phyloP scores from a whole-genome alignment of 345 rosid genomes.

The Aethionema arabicum region DNA sequence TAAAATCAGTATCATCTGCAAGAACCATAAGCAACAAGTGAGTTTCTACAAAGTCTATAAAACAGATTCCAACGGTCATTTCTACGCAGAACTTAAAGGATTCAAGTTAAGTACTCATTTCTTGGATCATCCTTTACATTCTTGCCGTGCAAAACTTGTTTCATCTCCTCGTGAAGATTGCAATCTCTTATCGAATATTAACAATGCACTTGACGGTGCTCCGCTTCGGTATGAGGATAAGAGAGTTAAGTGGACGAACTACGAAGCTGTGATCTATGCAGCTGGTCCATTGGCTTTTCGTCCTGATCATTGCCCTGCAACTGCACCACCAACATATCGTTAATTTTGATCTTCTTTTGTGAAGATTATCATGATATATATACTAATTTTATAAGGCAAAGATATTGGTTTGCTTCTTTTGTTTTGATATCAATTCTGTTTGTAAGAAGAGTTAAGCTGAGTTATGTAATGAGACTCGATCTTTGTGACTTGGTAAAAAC shows the following conservation, averaged over 20 bases:
- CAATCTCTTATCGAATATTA: conserved; percentile 65
- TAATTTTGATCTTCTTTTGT: conserved; percentile 9
- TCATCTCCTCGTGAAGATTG: conserved; percentile 66
- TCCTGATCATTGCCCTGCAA: conserved; percentile 55
- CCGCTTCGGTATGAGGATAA: conserved; percentile 56
- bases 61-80: conserved; percentile 60
- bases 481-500: conserved; percentile 15
- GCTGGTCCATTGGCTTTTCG: conserved; percentile 93
- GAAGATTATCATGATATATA: not conserved
- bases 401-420: conserved; percentile 4
- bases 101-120: conserved; percentile 42
- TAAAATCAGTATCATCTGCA: conserved; percentile 71
- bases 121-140: conserved; percentile 79
- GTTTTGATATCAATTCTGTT: conserved; percentile 6
- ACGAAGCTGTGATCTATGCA: conserved; percentile 61
- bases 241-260: conserved; percentile 41
- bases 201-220: conserved; percentile 70
- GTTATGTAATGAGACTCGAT: conserved; percentile 22
- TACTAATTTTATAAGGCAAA: conserved; percentile 8
- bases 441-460: conserved; percentile 26
- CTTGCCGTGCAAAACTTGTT: conserved; percentile 74
- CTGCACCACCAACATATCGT: conserved; percentile 36
- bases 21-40: conserved; percentile 50
- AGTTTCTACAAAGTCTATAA: conserved; percentile 63
- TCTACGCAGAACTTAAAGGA: conserved; percentile 70